Percentiles rank a stretch among this genome's conserved stretches.
Conservation (phyloP, 805 yeast genomes). For the Saturnispora halmiae region DNA sequence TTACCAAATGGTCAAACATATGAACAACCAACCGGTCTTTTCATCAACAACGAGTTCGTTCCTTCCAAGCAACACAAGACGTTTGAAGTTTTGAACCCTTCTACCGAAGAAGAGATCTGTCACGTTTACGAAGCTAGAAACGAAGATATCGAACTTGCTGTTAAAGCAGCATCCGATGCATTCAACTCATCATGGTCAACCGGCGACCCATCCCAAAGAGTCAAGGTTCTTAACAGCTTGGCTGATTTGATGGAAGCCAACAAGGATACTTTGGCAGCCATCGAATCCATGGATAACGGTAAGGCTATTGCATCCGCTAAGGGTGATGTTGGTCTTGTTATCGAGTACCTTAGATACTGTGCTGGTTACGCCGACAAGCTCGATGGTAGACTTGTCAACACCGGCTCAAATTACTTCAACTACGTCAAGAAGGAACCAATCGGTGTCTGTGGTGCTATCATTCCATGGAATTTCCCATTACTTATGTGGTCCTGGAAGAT, state of each 20-base stretch:
- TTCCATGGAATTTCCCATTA: conserved; percentile 96
- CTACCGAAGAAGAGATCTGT: conserved; percentile 62
- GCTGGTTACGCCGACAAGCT: conserved; percentile 92
- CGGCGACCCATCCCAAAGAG: conserved; percentile 60
- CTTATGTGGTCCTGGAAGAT: conserved; percentile 93
- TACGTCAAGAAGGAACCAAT: conserved; percentile 83
- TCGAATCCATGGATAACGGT: conserved; percentile 87
- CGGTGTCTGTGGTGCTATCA: conserved; percentile 93
- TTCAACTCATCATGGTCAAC: conserved; percentile 61
- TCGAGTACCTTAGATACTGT: conserved; percentile 66
- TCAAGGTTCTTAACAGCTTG: conserved; percentile 52
- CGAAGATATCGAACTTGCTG: conserved; percentile 79
- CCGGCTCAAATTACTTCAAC: conserved; percentile 63
- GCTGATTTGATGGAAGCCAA: conserved; percentile 72
- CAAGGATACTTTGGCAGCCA: conserved; percentile 61
- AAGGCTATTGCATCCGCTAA: conserved; percentile 63
- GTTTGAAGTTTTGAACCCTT: conserved; percentile 55
- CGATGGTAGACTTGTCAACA: conserved; percentile 65
- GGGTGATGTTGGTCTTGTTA: conserved; percentile 67
- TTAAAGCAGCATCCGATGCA: conserved; percentile 74
- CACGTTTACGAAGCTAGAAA: conserved; percentile 66
- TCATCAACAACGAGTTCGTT: conserved; percentile 57
- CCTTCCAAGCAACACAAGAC: conserved; percentile 47
- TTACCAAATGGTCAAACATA: conserved; percentile 29
- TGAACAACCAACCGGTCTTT: conserved; percentile 44